Evolutionary conservation across 306 rosid species (phyloP), one percentile per base, ranked within the genome.

Genomic region (Rosa multiflora): DNA sequence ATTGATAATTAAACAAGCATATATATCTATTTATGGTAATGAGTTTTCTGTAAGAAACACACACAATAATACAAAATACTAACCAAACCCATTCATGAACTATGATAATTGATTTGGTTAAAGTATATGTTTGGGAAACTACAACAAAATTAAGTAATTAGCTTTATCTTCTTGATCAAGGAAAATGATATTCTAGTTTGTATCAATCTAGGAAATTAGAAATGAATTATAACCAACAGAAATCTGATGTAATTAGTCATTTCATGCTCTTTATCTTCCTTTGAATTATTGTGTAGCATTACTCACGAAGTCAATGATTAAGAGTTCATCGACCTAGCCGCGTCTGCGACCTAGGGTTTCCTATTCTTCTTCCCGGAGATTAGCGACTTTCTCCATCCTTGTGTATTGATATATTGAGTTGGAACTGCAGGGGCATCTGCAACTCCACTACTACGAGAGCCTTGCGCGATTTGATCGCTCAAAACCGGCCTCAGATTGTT

Each of bases 1-100:
- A 78, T 29, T 44, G 26, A 39, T 76, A 32, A 62, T 1, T 20
- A 44, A 66, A 73, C 61, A 17, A 32, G 40, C 32, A 35, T 81
- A 74, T 55, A 35, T 81, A 74, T 55, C 35, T 47, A 48, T 47
- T 74, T 80, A 55, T 52, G 20, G 20, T 20, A 18, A 20, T 63
- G 44, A 72, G 73, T 29, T 76, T 67, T 58, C 56, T 9, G 5
- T 3, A 73, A 66, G 39, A 43, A 18, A 78, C 58, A 56, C 48
- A 23, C 39, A 43, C 8, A 58, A 55, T 0, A 35, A 13, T 58
- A 44, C 78, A 42, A 74, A 74, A 8, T 14, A 26, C 42, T 23
- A 46, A 74, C 47, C 78, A 58, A 44, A 74, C 69, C 69, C 42
- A 47, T 56, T 42, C 68, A 15, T 23, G 18, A 58, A 21, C 5